These are phyloP conservation scores for Neurospora sp. DNA, from an alignment of 495 filamentous ascomycete genomes.

Conservation along the genomic window DNA sequence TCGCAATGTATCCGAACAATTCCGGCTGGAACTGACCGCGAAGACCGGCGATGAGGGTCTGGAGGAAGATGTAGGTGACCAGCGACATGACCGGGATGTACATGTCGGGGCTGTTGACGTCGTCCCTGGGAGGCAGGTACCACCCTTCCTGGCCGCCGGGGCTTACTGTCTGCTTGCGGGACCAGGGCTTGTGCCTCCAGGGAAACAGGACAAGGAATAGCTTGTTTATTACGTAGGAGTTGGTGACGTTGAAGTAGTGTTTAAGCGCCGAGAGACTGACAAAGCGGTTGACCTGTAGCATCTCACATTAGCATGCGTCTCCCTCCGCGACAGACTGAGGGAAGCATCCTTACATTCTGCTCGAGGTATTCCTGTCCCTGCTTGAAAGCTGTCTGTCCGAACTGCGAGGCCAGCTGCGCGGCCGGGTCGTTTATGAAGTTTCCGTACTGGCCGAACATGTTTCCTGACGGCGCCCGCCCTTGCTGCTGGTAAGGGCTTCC, in stretches of 20 bases:
- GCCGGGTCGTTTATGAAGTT: slow-evolving; percentile 92
- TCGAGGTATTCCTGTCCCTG: slow-evolving; percentile 89
- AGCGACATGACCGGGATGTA: slow-evolving; percentile 95
- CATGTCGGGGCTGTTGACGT: slow-evolving; percentile 97
- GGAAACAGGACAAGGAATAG: slow-evolving; percentile 87
- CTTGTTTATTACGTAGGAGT: slow-evolving; percentile 79
- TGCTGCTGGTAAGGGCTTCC: slow-evolving; percentile 66
- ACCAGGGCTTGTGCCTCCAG: slow-evolving; percentile 96
- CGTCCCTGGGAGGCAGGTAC: slow-evolving; percentile 91
- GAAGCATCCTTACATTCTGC: slow-evolving; percentile 58
- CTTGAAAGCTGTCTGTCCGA: slow-evolving; percentile 81
- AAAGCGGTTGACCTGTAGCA: slow-evolving; percentile 72
- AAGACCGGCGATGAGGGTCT: slow-evolving; percentile 78
- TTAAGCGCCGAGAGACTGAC: slow-evolving; percentile 87
- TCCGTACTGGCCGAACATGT: slow-evolving; percentile 64
- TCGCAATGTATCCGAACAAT: slow-evolving; percentile 78
- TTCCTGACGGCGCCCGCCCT: slow-evolving; percentile 35
- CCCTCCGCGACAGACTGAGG: background rate
- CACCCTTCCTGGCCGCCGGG: slow-evolving; percentile 66
- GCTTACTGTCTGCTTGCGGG: slow-evolving; percentile 54
- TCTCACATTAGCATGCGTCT: background rate
- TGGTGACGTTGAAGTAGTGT: slow-evolving; percentile 96
- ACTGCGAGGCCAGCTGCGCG: slow-evolving; percentile 91
- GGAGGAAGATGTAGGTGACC: slow-evolving; percentile 93
- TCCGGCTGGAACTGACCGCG: slow-evolving; percentile 92